Conservation (phyloP, 2,329 filamentous ascomycete species). For the Colletotrichum spaethianum region DNA sequence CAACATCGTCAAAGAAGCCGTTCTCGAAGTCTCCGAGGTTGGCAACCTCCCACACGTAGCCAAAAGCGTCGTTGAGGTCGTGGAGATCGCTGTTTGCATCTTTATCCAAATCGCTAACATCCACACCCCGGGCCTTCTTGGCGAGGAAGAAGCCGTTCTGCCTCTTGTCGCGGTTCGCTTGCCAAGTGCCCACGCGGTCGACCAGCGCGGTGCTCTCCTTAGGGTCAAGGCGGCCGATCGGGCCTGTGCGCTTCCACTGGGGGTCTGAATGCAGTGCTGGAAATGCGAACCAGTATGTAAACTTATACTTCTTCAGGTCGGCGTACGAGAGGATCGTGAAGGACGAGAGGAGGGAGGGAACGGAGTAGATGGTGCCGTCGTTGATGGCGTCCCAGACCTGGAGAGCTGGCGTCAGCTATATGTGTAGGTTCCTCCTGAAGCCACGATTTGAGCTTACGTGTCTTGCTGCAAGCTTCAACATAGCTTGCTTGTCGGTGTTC, state of each 20-base stretch:
- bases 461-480: slow-evolving; percentile 83
- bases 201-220: slow-evolving; percentile 85
- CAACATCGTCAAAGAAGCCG: slow-evolving; percentile 85
- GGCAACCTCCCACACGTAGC: slow-evolving; percentile 83
- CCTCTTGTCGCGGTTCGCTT: slow-evolving; percentile 80
- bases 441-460: slow-evolving; percentile 69
- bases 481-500: slow-evolving; percentile 82
- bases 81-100: slow-evolving; percentile 41
- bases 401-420: neutral
- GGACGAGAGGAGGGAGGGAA: slow-evolving; percentile 90
- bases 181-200: slow-evolving; percentile 89
- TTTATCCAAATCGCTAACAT: slow-evolving; percentile 41
- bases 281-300: slow-evolving; percentile 98
- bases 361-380: slow-evolving; percentile 95
- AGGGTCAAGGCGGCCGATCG: slow-evolving; percentile 69
- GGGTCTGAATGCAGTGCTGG: slow-evolving; percentile 93
- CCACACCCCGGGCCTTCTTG: slow-evolving; percentile 72
- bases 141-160: slow-evolving; percentile 98
- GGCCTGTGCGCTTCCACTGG: slow-evolving; percentile 78
- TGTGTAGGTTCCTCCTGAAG: neutral
- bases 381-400: slow-evolving; percentile 98
- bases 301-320: slow-evolving; percentile 96
- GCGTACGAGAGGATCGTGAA: slow-evolving; percentile 94
- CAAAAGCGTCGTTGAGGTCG: slow-evolving; percentile 40
- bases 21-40: slow-evolving; percentile 84